Base-by-base conservation (phyloP, 805 yeast species). In the Pichia pseudocactophila region DNA sequence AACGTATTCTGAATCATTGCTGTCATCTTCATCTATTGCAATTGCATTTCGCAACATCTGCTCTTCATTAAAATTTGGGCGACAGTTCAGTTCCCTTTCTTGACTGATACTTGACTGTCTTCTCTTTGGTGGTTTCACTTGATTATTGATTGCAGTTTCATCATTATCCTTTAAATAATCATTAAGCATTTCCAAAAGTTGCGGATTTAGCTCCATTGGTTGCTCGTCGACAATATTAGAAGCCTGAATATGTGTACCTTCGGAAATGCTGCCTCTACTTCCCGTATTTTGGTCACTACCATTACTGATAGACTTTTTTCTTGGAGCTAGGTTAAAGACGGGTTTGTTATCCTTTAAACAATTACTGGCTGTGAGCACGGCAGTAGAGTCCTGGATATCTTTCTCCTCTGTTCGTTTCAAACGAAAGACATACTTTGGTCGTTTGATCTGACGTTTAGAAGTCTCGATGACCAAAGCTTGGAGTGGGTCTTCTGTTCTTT, bases 401-500 rank as follows among this genome's bases (percentile, higher is more conserved):
- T 43, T 58, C 38, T 65, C 63, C 27, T 74, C 74, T 1, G 78
- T 73, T 49, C 71, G 59, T 5, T 76, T 70, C 9, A 75, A 56
- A 48, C 66, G 69, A 64, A 76, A 67, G 46, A 76, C 53, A 42
- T 54, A 65, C 7, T 57, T 53, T 3, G 67, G 50, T 25, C 48
- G 20, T 20, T 40, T 43, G 19, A 40, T 37, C n/a, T 41, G 48
- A n/a, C 49, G 43, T 19, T 43, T 45, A 6, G 44, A 28, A 32
- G 66, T 68, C 39, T 73, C 77, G 22, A 74, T 52, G 9, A 74
- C 63, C 12, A 89, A 69, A 1, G 96, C 95, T 51, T 84, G 87
- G 19, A 90, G 68, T 2, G 97, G 95, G 51, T 86, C 96, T 54
- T 87, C 92, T 41, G 77, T 80, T 46, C 96, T 71, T 55, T 82